Evolutionary conservation across 331 rosid species (phyloP).

Genomic region (Saraca asoca): DNA sequence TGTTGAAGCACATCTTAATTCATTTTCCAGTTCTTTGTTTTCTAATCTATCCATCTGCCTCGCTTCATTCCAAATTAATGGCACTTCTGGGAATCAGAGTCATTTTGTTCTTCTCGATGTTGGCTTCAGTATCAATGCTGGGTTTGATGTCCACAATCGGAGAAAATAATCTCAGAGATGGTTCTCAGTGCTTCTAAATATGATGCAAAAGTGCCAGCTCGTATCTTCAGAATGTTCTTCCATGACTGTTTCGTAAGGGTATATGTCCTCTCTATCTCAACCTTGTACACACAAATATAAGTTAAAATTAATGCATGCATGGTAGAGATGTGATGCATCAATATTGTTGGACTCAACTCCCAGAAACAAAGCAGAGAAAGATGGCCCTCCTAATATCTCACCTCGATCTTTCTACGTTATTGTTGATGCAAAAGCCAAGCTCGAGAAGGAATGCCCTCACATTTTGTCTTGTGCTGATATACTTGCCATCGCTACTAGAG

Average conservation of each 20-base stretch:
- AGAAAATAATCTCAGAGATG: constrained; percentile 58
- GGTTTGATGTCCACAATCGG: constrained; percentile 56
- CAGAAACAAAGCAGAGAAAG: constrained; percentile 75
- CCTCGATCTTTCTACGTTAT: constrained; percentile 68
- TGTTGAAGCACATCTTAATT: too few relatives aligned
- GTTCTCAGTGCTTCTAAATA: constrained; percentile 58
- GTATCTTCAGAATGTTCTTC: constrained; percentile 81
- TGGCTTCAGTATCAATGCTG: constrained; percentile 36
- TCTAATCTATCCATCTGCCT: too few relatives aligned
- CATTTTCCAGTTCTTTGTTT: too few relatives aligned
- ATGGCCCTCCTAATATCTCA: constrained; percentile 75
- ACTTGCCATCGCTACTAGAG: constrained; percentile 74
- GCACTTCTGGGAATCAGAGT: background rate
- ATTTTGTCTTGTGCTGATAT: constrained; percentile 82
- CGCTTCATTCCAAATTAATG: constrained; percentile 27
- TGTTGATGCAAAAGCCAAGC: constrained; percentile 67
- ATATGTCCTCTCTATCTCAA: constrained; percentile 27
- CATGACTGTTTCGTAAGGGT: constrained; percentile 93
- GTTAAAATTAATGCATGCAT: constrained; percentile 1
- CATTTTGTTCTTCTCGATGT: constrained; percentile 23
- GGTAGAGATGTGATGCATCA: constrained; percentile 86
- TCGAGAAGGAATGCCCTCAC: constrained; percentile 70
- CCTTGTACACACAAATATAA: background rate
- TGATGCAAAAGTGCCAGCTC: constrained; percentile 81
- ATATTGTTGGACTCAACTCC: constrained; percentile 66